Conservation (phyloP, 2,329 filamentous ascomycete genomes). For the Aspergillus uvarum region DNA sequence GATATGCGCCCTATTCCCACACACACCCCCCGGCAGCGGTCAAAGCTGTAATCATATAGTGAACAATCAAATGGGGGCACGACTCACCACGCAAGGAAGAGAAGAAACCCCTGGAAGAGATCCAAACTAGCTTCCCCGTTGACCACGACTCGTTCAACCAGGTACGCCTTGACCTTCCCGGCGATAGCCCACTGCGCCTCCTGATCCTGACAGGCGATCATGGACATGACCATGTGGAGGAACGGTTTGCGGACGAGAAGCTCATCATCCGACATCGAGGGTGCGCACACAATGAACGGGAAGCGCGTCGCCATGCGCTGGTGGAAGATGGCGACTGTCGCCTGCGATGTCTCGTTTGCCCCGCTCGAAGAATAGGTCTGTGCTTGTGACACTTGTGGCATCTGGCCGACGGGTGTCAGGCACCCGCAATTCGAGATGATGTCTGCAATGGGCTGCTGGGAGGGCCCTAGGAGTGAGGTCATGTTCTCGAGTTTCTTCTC, state of each 20-base stretch:
- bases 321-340: conserved; percentile 12
- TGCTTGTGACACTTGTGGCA: no score
- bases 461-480: conserved; percentile 24
- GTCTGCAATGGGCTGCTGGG: conserved; percentile 11
- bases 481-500: conserved; percentile 31
- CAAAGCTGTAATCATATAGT: neutral
- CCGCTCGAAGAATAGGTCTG: neutral
- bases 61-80: neutral
- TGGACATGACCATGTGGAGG: conserved; percentile 21
- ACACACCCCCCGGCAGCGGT: no score
- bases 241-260: conserved; percentile 25
- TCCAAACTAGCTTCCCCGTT: conserved; percentile 46
- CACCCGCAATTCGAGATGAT: no score
- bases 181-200: conserved; percentile 17
- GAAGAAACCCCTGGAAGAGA: conserved; percentile 49
- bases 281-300: conserved; percentile 27
- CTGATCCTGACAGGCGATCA: conserved; percentile 19
- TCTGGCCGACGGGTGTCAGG: neutral
- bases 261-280: conserved; percentile 16
- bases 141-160: conserved; percentile 46
- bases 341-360: conserved; percentile 11
- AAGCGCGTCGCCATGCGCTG: conserved; percentile 24
- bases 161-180: conserved; percentile 26
- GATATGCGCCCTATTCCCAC: conserved; percentile 6
- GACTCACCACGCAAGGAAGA: conserved; percentile 49